phyloP scores from a whole-genome alignment of 257 asterid genomes.

The Prunella vulgaris region DNA sequence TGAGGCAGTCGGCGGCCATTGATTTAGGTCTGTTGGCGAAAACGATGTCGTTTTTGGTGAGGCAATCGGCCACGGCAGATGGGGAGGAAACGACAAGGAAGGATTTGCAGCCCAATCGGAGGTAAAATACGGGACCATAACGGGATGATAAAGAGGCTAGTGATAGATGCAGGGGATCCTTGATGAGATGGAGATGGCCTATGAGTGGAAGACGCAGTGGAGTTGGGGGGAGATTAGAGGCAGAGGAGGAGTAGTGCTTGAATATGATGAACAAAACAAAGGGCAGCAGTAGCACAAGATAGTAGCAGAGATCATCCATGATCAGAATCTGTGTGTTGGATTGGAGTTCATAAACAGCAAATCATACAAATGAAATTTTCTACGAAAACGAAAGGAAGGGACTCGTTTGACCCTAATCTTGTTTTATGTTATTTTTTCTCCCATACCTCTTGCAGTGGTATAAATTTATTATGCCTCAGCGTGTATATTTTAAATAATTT shows the following conservation, averaged over 20 bases:
- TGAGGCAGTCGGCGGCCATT: neutral
- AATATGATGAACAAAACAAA: neutral
- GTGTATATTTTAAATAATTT: too few relatives aligned
- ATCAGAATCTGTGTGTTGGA: neutral
- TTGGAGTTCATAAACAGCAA: too few relatives aligned
- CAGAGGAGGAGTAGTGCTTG: neutral
- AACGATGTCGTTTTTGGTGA: neutral
- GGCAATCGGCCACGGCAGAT: neutral
- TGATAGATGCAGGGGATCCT: neutral
- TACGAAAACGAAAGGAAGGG: too few relatives aligned
- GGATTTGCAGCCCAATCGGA: neutral
- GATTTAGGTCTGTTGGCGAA: neutral
- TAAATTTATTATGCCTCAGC: too few relatives aligned
- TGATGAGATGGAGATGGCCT: neutral
- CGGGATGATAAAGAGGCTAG: neutral
- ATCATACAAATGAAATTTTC: too few relatives aligned
- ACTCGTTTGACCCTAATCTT: too few relatives aligned
- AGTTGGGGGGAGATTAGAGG: neutral
- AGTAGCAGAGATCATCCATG: neutral
- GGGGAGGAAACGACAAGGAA: neutral
- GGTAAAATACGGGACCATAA: neutral
- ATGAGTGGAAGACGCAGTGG: neutral
- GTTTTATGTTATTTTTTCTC: too few relatives aligned
- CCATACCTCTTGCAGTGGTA: too few relatives aligned
- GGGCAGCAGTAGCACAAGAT: neutral